A percentile compares a stretch with the other conserved stretches of the same genome.
Conservation (phyloP, 345 rosid genomes). For the Erodium maritimum region DNA sequence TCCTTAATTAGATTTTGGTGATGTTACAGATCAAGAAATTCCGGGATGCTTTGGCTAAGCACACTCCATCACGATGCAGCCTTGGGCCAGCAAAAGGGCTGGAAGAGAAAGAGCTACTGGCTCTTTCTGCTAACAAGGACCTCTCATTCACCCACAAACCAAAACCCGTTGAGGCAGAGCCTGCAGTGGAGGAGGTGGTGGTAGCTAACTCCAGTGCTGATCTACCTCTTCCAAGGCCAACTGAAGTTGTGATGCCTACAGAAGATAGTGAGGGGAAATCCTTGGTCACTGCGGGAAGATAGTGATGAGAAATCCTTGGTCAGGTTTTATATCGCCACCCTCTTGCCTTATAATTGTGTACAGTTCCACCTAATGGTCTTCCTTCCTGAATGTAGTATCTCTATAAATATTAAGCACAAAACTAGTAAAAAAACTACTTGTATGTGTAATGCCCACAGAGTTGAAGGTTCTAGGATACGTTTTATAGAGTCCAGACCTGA, state of each 20-base stretch:
- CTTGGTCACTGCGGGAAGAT: conserved; percentile 35
- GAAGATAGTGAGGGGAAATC: conserved; percentile 16
- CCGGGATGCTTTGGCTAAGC: conserved; percentile 48
- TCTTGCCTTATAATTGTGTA: background rate
- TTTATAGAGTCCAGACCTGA: conserved; percentile 33
- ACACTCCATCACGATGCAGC: conserved; percentile 30
- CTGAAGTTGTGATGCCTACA: conserved; percentile 4
- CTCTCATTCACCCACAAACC: conserved; percentile 59
- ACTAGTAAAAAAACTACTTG: conserved; percentile 5
- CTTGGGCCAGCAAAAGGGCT: conserved; percentile 45
- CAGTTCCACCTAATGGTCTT: conserved; percentile 18
- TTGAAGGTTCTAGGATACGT: conserved; percentile 27
- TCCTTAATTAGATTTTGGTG: background rate
- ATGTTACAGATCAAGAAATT: conserved; percentile 50
- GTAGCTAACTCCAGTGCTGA: conserved; percentile 7
- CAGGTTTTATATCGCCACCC: background rate
- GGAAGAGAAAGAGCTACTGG: conserved; percentile 28
- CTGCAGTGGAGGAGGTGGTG: conserved; percentile 8
- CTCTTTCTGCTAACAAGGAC: conserved; percentile 46
- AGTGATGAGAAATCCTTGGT: conserved; percentile 8
- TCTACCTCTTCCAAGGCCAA: conserved; percentile 11
- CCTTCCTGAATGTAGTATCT: conserved; percentile 4
- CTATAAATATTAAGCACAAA: background rate
- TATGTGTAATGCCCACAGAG: conserved; percentile 1
- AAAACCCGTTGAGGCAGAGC: conserved; percentile 24